These are phyloP conservation scores for Golubevia pallescens DNA, from an alignment of 1,284 basidiomycete genomes.

Conservation along the genomic window DNA sequence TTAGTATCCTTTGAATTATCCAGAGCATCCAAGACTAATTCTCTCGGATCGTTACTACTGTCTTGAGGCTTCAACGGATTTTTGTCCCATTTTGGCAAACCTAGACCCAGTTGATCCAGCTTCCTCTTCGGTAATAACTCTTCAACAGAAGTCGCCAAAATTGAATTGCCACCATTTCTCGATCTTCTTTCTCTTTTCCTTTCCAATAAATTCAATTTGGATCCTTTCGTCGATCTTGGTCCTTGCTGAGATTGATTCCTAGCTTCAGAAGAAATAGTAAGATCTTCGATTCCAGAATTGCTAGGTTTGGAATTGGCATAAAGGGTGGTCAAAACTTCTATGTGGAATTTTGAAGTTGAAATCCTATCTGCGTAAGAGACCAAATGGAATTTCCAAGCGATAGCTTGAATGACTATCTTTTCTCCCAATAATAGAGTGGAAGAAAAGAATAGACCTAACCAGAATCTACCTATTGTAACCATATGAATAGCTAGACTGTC, in stretches of 20 bases:
- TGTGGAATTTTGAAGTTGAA: slow-evolving; percentile 35
- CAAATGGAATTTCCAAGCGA: slow-evolving; percentile 48
- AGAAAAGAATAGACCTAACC: slow-evolving; percentile 42
- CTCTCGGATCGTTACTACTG: slow-evolving; percentile 9
- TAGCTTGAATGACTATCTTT: slow-evolving; percentile 43
- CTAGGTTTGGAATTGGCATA: slow-evolving; percentile 26
- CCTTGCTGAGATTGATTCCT: no score
- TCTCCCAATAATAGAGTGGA: slow-evolving; percentile 38
- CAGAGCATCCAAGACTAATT: slow-evolving; percentile 14
- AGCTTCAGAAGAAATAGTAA: no score
- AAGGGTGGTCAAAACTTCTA: slow-evolving; percentile 43
- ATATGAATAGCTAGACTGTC: slow-evolving; percentile 10
- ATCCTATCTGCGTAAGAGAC: slow-evolving; percentile 48
- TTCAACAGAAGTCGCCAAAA: not conserved
- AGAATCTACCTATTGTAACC: slow-evolving; percentile 41
- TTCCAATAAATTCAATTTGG: no score
- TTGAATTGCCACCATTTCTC: not conserved
- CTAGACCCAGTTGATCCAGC: slow-evolving; percentile 5
- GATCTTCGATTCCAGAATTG: no score
- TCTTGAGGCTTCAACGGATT: slow-evolving; percentile 16
- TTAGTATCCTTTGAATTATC: slow-evolving; percentile 27
- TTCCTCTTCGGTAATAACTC: not conserved
- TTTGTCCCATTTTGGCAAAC: slow-evolving; percentile 31
- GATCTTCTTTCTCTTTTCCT: no score
- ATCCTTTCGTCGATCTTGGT: no score